phyloP scores from a whole-genome alignment of 2,329 filamentous ascomycete genomes.

The Fusarium sp. region DNA sequence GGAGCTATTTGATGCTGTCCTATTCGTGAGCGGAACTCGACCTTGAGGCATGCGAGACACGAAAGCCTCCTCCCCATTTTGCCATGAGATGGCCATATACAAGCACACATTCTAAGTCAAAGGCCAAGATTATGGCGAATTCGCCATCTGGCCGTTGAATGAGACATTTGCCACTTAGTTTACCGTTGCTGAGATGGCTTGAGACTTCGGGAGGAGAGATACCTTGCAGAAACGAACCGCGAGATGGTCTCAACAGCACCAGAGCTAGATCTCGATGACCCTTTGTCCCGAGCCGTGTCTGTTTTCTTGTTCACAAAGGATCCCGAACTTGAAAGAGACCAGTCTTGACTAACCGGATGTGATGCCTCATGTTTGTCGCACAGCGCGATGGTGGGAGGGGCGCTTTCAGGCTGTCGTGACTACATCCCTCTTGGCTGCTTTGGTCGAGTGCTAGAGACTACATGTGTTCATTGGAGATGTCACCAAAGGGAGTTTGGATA shows the following conservation, averaged over 20 bases:
- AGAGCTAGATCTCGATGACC: neutral
- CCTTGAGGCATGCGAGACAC: neutral
- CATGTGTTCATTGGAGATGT: neutral
- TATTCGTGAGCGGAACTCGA: neutral
- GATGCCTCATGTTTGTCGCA: neutral
- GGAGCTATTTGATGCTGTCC: neutral
- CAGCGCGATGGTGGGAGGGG: neutral
- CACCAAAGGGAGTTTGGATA: too few relatives aligned
- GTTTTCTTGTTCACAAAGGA: neutral
- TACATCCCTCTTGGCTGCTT: constrained; percentile 11
- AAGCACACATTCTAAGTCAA: neutral
- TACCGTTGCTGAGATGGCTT: neutral
- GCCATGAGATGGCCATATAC: neutral
- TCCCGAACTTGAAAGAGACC: neutral
- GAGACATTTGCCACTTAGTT: neutral
- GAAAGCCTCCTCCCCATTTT: neutral
- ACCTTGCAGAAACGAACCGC: neutral
- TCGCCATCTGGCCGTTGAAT: neutral
- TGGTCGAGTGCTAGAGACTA: neutral
- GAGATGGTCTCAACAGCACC: neutral
- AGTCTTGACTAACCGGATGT: neutral
- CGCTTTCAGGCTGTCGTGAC: constrained; percentile 16
- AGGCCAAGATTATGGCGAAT: neutral
- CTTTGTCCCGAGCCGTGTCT: neutral
- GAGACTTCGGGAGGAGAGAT: neutral